phyloP scores from a whole-genome alignment of 2,329 filamentous ascomycete species.

The Paraphoma sp. region DNA sequence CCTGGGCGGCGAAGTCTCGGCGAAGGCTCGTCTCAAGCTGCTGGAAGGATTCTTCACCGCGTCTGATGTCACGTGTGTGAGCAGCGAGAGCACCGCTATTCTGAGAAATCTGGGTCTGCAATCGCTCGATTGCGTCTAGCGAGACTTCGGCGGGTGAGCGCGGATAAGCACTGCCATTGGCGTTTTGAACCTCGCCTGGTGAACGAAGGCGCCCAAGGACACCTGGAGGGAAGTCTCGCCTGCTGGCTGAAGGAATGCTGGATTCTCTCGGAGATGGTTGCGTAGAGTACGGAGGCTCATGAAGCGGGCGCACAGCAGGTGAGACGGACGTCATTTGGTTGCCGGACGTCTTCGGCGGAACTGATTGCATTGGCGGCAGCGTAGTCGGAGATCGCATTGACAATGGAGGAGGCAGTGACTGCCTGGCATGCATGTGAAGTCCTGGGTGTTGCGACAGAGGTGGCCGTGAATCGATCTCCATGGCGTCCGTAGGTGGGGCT shows the following conservation, averaged over 20 bases:
- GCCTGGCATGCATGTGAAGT: conserved; percentile 20
- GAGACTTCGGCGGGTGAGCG: conserved; percentile 36
- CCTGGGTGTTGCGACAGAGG: conserved; percentile 21
- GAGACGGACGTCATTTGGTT: conserved; percentile 19
- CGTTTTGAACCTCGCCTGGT: conserved; percentile 19
- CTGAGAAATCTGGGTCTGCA: conserved; percentile 57
- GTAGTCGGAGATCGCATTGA: conserved; percentile 25
- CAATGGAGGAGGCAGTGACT: conserved; percentile 23
- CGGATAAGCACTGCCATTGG: conserved; percentile 40
- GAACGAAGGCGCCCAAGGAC: conserved; percentile 19
- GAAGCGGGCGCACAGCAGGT: conserved; percentile 20
- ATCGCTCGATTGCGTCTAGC: conserved; percentile 51
- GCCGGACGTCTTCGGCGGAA: conserved; percentile 24
- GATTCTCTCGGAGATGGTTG: conserved; percentile 21
- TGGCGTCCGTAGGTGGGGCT: conserved; percentile 18
- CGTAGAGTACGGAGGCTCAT: conserved; percentile 20
- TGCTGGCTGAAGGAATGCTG: conserved; percentile 17
- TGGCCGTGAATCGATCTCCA: conserved; percentile 41
- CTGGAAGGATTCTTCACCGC: conserved; percentile 32
- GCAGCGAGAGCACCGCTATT: conserved; percentile 49
- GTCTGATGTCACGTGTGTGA: conserved; percentile 40
- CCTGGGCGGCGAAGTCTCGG: conserved; percentile 41
- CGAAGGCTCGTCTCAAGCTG: conserved; percentile 47
- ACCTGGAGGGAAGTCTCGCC: conserved; percentile 21
- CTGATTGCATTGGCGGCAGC: conserved; percentile 13